Base-by-base conservation (phyloP, 441 rosid genomes). In the Jatropha multifida region DNA sequence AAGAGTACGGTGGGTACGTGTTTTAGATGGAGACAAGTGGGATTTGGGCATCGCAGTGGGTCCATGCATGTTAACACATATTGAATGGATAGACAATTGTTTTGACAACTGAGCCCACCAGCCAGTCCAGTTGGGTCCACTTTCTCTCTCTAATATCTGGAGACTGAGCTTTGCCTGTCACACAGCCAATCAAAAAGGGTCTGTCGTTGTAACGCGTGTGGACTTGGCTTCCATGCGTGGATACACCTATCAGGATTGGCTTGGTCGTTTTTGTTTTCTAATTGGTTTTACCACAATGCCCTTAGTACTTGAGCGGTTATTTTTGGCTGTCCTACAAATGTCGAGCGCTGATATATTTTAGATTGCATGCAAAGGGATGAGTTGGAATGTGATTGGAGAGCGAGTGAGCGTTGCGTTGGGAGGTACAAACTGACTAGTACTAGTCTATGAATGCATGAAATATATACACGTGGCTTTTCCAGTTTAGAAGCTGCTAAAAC, bases 1-100 rank as follows among this genome's bases (percentile, higher is more conserved):
- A 66, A 40, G 44, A 49, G 77, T 71, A 82, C 76, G 86, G 77
- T 86, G 90, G 92, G 93, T 90, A 92, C 96, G 97, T 90, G 94
- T 87, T 81, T 77, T 79, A 79, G 74, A 81, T 58, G 77, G 76
- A 76, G 90, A 86, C 93, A 84, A 80, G 90, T 93, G 96, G 85
- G 83, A 77, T 76, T 74, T 59, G 67, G 55, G 69, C 60, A 67
- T 40, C 61, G 37, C 61, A 44, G 85, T 82, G 82, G 89, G 88
- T 81, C 90, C 92, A 78, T 80, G 86, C 89, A 86, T 58, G 82
- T 59, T 54, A 66, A 78, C 82, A 80, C 87, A 84, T 78, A 77
- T 63, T 48, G 49, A 54, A 59, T 56, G 32, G 59, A 62, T 20
- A 5, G 66, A 58, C 49, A 32, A 1, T 18, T 54, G 59, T n/a